phyloP scores from a whole-genome alignment of 148 eudicot species.

The Chenopodium quinoa region DNA sequence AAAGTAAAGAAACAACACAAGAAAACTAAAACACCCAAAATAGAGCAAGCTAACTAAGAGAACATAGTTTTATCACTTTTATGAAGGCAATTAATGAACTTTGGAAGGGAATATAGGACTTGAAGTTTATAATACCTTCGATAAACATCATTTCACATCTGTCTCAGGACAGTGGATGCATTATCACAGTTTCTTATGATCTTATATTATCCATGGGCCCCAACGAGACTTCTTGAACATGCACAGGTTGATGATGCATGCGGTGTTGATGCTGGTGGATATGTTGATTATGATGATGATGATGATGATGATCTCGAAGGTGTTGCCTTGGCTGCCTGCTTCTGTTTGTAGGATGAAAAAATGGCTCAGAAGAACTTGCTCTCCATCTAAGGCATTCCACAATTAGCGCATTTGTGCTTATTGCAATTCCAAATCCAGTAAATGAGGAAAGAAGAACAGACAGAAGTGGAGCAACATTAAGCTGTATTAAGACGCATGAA shows the following conservation, averaged over 20 bases:
- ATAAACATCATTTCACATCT: not conserved
- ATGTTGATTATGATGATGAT: constrained; percentile 3
- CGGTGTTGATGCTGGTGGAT: constrained; percentile 21
- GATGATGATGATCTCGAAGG: constrained; percentile 24
- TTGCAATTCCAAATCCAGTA: constrained; percentile 38
- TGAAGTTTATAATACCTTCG: constrained; percentile 17
- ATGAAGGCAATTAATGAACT: not conserved
- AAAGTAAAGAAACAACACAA: not conserved
- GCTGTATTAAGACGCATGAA: constrained; percentile 20
- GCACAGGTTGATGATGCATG: constrained; percentile 24
- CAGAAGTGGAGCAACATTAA: constrained; percentile 31
- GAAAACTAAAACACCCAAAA: not conserved
- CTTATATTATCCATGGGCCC: constrained; percentile 8
- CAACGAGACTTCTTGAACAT: constrained; percentile 17
- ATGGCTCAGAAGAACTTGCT: constrained; percentile 25
- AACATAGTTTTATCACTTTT: not conserved
- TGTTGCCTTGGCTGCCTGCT: constrained; percentile 26
- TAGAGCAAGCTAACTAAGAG: not conserved
- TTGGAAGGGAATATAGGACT: not conserved
- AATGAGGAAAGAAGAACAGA: constrained; percentile 38
- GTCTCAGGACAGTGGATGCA: not conserved
- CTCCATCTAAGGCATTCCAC: constrained; percentile 37
- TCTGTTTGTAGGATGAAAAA: constrained; percentile 18
- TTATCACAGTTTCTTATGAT: constrained; percentile 6
- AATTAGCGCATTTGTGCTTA: constrained; percentile 33